These are phyloP conservation scores for Neopestalotiopsis sp. DNA, from an alignment of 2,329 filamentous ascomycete species.

Conservation along the genomic window DNA sequence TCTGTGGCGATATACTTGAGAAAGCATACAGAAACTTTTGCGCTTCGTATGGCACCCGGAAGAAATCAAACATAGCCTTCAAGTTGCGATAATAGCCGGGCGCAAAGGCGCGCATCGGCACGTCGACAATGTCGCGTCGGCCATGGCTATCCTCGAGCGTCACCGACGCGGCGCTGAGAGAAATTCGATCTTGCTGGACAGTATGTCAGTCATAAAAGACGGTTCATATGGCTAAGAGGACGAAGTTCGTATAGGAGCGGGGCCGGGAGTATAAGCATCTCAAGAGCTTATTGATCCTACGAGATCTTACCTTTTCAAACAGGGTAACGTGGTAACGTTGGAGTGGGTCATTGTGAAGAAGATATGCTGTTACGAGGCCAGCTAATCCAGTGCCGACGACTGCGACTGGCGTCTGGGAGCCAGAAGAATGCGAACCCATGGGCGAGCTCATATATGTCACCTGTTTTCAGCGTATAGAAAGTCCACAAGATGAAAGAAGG, in stretches of 20 bases:
- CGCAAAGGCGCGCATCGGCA: slow-evolving; percentile 45
- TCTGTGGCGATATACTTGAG: slow-evolving; percentile 36
- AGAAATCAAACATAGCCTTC: slow-evolving; percentile 59
- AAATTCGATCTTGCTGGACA: slow-evolving; percentile 38
- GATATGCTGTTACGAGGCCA: slow-evolving; percentile 18
- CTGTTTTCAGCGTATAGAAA: background rate
- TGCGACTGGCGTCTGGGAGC: slow-evolving; percentile 10
- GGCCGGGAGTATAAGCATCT: background rate
- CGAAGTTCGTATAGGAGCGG: background rate
- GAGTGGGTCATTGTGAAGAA: slow-evolving; percentile 17
- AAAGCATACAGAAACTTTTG: slow-evolving; percentile 61
- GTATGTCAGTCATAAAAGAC: background rate
- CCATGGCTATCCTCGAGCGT: slow-evolving; percentile 38
- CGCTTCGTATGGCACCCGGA: slow-evolving; percentile 54
- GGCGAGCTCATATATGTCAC: background rate
- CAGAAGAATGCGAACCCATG: background rate
- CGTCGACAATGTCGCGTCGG: slow-evolving; percentile 41
- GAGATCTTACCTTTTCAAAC: slow-evolving; percentile 19
- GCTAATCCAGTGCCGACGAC: slow-evolving; percentile 22
- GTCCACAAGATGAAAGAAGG: background rate
- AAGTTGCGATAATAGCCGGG: slow-evolving; percentile 60
- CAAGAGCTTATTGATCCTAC: background rate
- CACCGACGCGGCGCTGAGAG: slow-evolving; percentile 46
- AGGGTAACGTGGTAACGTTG: slow-evolving; percentile 20
- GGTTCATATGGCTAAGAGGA: background rate